These are phyloP conservation scores for Leccinum variicolor DNA, from an alignment of 768 basidiomycete species.

Conservation along the genomic window DNA sequence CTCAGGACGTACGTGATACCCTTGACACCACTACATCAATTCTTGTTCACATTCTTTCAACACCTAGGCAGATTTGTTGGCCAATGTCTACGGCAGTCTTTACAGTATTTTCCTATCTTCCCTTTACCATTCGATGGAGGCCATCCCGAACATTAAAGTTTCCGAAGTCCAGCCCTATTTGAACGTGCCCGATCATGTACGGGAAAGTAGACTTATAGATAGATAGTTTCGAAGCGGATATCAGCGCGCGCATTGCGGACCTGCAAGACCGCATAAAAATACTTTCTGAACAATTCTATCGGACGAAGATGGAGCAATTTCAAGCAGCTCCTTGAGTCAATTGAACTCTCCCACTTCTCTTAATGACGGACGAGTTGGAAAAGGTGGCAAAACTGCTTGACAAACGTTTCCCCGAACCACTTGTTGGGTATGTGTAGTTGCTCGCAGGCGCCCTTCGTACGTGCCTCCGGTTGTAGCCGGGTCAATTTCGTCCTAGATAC, in stretches of 20 bases:
- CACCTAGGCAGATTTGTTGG: conserved; percentile 62
- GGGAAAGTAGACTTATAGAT: conserved; percentile 67
- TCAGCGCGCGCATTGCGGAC: conserved; percentile 61
- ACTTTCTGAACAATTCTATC: conserved; percentile 60
- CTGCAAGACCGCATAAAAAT: conserved; percentile 62
- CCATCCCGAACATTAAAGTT: conserved; percentile 68
- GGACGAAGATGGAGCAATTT: conserved; percentile 58
- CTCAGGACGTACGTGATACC: conserved; percentile 65
- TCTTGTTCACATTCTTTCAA: conserved; percentile 5
- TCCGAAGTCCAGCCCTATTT: conserved; percentile 66
- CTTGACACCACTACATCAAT: not conserved
- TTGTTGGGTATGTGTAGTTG: conserved; percentile 60
- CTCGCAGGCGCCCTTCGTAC: not conserved
- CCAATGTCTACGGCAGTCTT: conserved; percentile 63
- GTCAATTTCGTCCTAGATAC: conserved; percentile 77
- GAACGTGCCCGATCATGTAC: conserved; percentile 63
- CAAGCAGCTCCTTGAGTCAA: conserved; percentile 73
- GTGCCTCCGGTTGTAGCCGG: conserved; percentile 38
- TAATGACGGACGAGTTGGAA: conserved; percentile 88
- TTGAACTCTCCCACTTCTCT: conserved; percentile 71
- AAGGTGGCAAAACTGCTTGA: conserved; percentile 80
- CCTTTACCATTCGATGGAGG: conserved; percentile 81
- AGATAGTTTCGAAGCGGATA: conserved; percentile 71
- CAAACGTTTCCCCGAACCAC: conserved; percentile 81
- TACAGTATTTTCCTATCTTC: conserved; percentile 86